Evolutionary conservation across 164 flowering plant species (phyloP), one percentile per base, ranked within the genome.

Genomic region (Stephania yunnanensis): DNA sequence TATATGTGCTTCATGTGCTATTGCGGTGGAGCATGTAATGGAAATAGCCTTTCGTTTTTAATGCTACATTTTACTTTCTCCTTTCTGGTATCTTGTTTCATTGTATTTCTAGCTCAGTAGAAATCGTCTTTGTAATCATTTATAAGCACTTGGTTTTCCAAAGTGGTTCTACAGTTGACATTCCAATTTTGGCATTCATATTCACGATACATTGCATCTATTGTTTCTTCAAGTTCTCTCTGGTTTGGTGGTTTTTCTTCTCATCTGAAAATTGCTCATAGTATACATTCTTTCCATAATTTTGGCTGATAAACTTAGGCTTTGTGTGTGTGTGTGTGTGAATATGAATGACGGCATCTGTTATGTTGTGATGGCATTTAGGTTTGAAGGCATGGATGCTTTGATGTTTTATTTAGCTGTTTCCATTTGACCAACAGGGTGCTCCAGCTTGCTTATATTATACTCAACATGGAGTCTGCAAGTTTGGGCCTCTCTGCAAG

Each of bases 401-500:
- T 61, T 61, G 66, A 61, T 61, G 25, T 7, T 61, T 25, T 61
- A 9, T n/a, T 58, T 17, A 15, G 65, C 65, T 58, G 17, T 20
- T 61, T 61, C 20, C 9, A 61, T 61, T 61, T 61, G 22, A 61
- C 25, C 2, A 70, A 75, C 89, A 94, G 98, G 97, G 92, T 52
- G 92, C 89, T 64, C 87, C 89, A 22, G 82, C 80, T 76, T 94
- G 98, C 75, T 81, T 87, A 79, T 89, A 86, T 79, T 94, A 86
- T 79, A 74, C 83, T n/a, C 93, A 86, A 77, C 88, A 85, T 64
- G 98, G 98, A 70, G 79, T 81, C n/a, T 94, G 98, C 89, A 94
- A 89, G 82, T 94, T 84, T 78, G 98, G 98, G 29, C 84, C 87
- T 3, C 83, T 93, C 12, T 94, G 98, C 91, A 92, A 87, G 83